Percentiles rank a stretch among this genome's conserved stretches.
Conservation (phyloP, 2,329 filamentous ascomycete species). For the Claviceps capensis region DNA sequence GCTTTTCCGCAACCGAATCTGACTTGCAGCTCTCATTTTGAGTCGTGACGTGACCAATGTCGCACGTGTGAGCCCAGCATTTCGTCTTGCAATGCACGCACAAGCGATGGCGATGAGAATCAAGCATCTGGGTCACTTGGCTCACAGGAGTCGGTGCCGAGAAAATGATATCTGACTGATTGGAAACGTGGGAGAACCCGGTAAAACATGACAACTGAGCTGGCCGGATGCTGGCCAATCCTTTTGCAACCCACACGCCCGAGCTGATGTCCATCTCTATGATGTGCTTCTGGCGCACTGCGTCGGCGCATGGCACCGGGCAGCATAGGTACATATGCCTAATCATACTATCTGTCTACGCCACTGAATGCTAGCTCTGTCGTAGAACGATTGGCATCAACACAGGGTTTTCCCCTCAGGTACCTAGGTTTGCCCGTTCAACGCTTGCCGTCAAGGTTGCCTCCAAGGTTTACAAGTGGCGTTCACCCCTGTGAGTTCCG, state of each 20-base stretch:
- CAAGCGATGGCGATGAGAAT: conserved; percentile 1
- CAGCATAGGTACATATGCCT: background rate
- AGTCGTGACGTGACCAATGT: background rate
- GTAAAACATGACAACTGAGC: background rate
- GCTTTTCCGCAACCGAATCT: background rate
- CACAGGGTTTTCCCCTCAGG: background rate
- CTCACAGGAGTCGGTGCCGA: background rate
- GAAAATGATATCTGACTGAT: background rate
- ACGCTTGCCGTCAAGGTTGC: too few relatives aligned
- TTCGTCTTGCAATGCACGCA: background rate
- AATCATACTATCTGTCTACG: background rate
- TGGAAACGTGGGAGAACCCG: background rate
- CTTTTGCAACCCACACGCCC: background rate
- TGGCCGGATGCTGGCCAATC: background rate
- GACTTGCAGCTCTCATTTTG: background rate
- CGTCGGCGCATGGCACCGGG: background rate
- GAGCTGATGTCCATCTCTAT: background rate
- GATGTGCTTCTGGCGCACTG: background rate
- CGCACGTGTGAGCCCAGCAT: background rate
- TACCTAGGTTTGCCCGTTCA: background rate
- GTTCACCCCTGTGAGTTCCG: background rate
- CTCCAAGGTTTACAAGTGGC: background rate
- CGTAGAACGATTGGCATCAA: background rate
- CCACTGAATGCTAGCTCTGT: background rate
- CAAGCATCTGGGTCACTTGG: background rate